Evolutionary conservation across 495 filamentous ascomycete species (phyloP).

Genomic region (Neurospora sublineolata): DNA sequence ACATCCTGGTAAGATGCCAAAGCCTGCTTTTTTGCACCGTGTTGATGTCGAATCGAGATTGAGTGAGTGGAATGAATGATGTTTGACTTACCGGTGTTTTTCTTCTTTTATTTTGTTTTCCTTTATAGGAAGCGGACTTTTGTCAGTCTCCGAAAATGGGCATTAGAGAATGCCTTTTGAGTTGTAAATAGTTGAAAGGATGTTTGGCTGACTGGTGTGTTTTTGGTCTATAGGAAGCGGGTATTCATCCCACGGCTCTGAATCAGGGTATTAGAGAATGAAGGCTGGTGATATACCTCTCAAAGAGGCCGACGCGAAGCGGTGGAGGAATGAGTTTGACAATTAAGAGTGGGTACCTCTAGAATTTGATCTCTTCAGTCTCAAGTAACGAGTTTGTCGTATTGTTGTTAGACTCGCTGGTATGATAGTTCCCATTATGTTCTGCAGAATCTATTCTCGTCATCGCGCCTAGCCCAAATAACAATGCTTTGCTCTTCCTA

Average conservation of each 20-base stretch:
- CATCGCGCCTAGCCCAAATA: background rate
- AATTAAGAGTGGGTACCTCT: background rate
- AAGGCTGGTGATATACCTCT: background rate
- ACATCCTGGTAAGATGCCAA: background rate
- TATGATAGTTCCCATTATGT: background rate
- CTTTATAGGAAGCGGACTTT: background rate
- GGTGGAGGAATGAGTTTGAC: background rate
- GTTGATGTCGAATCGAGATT: background rate
- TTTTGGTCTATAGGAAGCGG: background rate
- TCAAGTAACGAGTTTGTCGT: background rate
- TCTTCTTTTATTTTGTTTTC: background rate
- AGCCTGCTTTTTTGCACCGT: background rate
- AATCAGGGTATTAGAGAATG: background rate
- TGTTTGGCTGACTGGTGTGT: background rate
- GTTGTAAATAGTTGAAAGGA: background rate
- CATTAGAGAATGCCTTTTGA: background rate
- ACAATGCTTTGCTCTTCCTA: background rate
- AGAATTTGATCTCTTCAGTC: background rate
- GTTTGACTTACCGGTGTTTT: background rate
- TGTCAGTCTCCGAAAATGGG: background rate
- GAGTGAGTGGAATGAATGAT: background rate
- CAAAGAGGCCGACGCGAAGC: background rate
- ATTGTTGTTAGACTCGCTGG: background rate
- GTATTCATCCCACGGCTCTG: background rate
- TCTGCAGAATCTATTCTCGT: background rate